These are phyloP conservation scores for Podospora australis DNA, from an alignment of 495 filamentous ascomycete species.

Conservation along the genomic window DNA sequence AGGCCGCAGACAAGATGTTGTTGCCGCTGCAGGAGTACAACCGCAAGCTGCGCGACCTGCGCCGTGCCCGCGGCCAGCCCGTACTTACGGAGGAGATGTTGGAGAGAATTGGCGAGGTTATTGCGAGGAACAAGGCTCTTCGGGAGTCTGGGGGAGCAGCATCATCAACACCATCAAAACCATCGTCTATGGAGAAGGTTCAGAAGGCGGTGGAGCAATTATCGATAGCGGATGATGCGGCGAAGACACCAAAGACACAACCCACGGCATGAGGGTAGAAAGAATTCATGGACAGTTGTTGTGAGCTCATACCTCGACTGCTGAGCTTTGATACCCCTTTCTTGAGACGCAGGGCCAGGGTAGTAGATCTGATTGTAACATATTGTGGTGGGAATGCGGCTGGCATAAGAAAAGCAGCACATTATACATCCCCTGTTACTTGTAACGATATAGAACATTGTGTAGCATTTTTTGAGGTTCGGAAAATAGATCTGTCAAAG, in stretches of 20 bases:
- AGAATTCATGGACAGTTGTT: too few species aligned
- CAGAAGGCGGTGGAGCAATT: constrained; percentile 19
- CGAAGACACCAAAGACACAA: constrained; percentile 3
- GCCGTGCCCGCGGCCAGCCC: constrained; percentile 41
- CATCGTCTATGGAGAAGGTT: constrained; percentile 11
- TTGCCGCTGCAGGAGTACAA: constrained; percentile 49
- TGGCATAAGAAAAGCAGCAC: too few species aligned
- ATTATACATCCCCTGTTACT: too few species aligned
- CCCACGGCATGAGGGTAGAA: constrained; percentile 13
- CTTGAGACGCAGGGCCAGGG: too few species aligned
- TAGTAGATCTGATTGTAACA: too few species aligned
- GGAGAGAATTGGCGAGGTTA: constrained; percentile 59
- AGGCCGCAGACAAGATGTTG: constrained; percentile 48
- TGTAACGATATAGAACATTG: too few species aligned
- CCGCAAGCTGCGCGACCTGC: constrained; percentile 34
- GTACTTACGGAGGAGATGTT: constrained; percentile 54
- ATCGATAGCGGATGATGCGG: constrained; percentile 10
- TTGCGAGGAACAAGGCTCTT: constrained; percentile 45
- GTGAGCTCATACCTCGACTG: too few species aligned
- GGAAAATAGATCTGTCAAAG: too few species aligned
- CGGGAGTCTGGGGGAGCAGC: background rate
- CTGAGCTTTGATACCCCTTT: too few species aligned
- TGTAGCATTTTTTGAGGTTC: too few species aligned
- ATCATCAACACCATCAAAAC: background rate
- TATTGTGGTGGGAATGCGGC: too few species aligned